phyloP scores from a whole-genome alignment of 768 basidiomycete genomes.

The Cytidiella melzeri region DNA sequence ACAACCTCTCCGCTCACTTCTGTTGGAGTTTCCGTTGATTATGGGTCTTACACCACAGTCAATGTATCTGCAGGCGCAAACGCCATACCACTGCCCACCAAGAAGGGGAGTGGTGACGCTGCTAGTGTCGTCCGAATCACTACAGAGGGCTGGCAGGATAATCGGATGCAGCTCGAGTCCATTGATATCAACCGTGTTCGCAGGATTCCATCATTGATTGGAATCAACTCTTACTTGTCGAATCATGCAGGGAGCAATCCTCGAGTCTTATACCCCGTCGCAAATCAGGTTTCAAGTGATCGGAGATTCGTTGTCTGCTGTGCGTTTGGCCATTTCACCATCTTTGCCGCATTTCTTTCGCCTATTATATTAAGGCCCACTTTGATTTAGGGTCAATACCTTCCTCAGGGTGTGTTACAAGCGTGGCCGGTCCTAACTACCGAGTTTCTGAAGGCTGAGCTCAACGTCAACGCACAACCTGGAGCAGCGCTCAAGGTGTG shows the following conservation, averaged over 20 bases:
- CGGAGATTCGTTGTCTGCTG: constrained; percentile 52
- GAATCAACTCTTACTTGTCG: too few relatives aligned
- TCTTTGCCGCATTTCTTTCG: too few relatives aligned
- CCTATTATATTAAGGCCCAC: not conserved
- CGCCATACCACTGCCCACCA: constrained; percentile 30
- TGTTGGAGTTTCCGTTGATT: constrained; percentile 44
- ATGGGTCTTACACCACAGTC: constrained; percentile 38
- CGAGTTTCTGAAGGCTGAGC: constrained; percentile 47
- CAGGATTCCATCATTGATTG: too few relatives aligned
- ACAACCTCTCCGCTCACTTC: constrained; percentile 42
- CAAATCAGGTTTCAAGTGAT: constrained; percentile 48
- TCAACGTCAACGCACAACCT: constrained; percentile 46
- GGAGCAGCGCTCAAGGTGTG: constrained; percentile 42
- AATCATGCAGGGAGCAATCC: constrained; percentile 41
- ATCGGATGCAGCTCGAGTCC: constrained; percentile 46
- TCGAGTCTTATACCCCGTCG: constrained; percentile 40
- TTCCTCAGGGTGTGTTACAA: constrained; percentile 46
- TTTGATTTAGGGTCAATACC: constrained; percentile 48
- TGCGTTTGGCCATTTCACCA: constrained; percentile 19
- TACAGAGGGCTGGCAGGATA: constrained; percentile 55
- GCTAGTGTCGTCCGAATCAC: constrained; percentile 37
- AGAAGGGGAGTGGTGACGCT: not conserved
- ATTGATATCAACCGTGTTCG: constrained; percentile 38
- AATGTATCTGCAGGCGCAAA: constrained; percentile 45
- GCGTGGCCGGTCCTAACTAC: constrained; percentile 51